phyloP scores from a whole-genome alignment of 148 eudicot genomes.

The Rhododendron williamsianum region DNA sequence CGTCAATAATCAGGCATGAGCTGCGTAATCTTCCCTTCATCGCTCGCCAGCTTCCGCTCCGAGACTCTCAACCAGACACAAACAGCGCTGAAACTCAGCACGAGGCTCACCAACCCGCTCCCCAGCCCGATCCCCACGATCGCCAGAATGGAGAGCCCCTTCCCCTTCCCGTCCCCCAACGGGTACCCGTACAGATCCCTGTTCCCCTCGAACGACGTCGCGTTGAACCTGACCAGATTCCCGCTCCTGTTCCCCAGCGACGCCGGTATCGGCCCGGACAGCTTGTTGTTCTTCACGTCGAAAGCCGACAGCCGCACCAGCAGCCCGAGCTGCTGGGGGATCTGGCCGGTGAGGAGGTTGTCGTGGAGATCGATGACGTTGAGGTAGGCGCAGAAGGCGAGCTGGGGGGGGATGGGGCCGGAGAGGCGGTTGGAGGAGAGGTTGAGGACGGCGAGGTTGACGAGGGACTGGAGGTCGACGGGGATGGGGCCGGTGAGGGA shows the following conservation, averaged over 20 bases:
- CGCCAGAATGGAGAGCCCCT: constrained; percentile 38
- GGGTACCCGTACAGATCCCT: constrained; percentile 54
- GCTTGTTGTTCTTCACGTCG: constrained; percentile 37
- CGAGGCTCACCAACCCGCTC: constrained; percentile 55
- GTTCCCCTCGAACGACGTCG: constrained; percentile 47
- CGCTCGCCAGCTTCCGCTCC: constrained; percentile 36
- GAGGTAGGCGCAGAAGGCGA: constrained; percentile 55
- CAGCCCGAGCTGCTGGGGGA: constrained; percentile 42
- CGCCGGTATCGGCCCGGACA: constrained; percentile 50
- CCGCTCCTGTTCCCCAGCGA: constrained; percentile 38
- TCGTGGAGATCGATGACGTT: constrained; percentile 51
- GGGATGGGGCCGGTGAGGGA: constrained; percentile 41
- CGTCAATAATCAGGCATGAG: constrained; percentile 48
- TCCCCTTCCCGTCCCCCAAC: constrained; percentile 23
- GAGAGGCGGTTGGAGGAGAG: constrained; percentile 38
- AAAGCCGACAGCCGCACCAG: constrained; percentile 36
- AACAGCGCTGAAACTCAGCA: constrained; percentile 52
- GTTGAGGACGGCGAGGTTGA: constrained; percentile 57
- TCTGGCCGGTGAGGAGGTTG: constrained; percentile 35
- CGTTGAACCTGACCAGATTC: constrained; percentile 34
- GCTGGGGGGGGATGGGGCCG: constrained; percentile 34
- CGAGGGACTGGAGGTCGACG: constrained; percentile 28
- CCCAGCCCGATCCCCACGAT: constrained; percentile 67
- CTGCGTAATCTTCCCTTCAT: constrained; percentile 49
- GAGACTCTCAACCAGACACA: constrained; percentile 58